Percentiles rank a stretch among this genome's conserved stretches.
Conservation (phyloP, 352 stramenopile species). For the Phytophthora citrophthora region DNA sequence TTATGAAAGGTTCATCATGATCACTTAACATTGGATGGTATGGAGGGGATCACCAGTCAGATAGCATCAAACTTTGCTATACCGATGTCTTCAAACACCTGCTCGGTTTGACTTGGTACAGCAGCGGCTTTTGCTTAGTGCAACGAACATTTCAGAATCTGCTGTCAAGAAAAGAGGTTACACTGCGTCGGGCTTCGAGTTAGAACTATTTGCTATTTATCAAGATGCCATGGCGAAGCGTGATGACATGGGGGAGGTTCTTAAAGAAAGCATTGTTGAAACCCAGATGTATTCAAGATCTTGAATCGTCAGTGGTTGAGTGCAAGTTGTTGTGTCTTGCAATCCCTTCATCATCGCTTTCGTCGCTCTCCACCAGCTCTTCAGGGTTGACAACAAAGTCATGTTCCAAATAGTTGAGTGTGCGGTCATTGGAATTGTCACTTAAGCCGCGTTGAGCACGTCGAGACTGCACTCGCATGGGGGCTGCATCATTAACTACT, state of each 20-base stretch:
- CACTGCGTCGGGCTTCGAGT: too few relatives aligned
- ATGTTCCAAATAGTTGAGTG: constrained; percentile 11
- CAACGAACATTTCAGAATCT: too few relatives aligned
- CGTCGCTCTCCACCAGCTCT: constrained; percentile 37
- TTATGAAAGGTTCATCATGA: background rate
- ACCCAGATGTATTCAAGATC: background rate
- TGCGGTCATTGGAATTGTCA: constrained; percentile 24
- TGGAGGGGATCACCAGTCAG: too few relatives aligned
- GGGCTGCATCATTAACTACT: background rate
- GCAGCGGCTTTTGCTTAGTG: too few relatives aligned
- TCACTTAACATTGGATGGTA: background rate
- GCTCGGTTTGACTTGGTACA: too few relatives aligned
- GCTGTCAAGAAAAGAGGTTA: too few relatives aligned
- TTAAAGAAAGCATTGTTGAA: too few relatives aligned
- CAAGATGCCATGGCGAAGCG: too few relatives aligned
- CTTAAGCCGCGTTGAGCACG: constrained; percentile 13
- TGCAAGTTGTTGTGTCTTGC: background rate
- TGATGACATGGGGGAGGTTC: too few relatives aligned
- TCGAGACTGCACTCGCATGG: constrained; percentile 17
- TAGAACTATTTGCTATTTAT: too few relatives aligned
- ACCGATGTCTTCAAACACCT: too few relatives aligned
- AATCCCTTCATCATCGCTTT: constrained; percentile 25
- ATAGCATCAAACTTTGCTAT: too few relatives aligned
- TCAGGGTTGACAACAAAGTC: constrained; percentile 36
- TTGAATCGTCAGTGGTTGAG: background rate